Evolutionary conservation across 441 rosid genomes (phyloP), one percentile per base, ranked within the genome.

Genomic region (Euphorbia celastroides): DNA sequence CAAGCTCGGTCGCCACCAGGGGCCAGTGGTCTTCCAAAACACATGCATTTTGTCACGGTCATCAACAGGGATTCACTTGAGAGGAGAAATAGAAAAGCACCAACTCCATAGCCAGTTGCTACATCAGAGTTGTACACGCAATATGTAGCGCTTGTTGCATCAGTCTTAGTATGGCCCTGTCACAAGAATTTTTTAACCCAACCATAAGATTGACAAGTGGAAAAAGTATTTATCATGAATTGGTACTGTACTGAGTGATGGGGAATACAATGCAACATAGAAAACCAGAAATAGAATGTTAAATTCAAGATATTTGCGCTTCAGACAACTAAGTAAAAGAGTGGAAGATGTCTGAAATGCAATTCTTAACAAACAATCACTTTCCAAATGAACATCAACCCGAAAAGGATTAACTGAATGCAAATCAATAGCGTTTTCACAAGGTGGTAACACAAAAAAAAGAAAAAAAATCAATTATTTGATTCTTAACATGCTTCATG

Each of bases 61-160:
- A 90, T 93, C 69, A 34, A 34, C 38, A 90, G 79, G 20, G 96
- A 87, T 82, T 93, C 90, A 60, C 97, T 74, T 0, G 96, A 86
- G 71, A 90, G 91, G 72, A 93, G 95, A 79, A 90, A 93, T 58
- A 93, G 77, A 80, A 93, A 93, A 60, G 87, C 87, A 48, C 97
- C 98, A 16, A 90, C 97, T 60, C 96, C 97, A 76, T 90, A 93
- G 58, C 97, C 98, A 68, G 97, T 93, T 31, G 97, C 96, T 65
- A 84, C 91, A 80, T 90, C 96, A 27, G 96, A 90, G 70, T 81
- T 79, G 80, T 93, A 93, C 25, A 86, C 87, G 54, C 97, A 90
- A 31, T 80, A 90, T 0, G 94, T 86, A 42, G 83, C 70, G 64
- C 87, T 90, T 52, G 78, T 27, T 59, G 57, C 70, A 67, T 86